Evolutionary conservation across 495 filamentous ascomycete species (phyloP), one percentile per base, ranked within the genome.

Genomic region (Rostrohypoxylon terebratum): DNA sequence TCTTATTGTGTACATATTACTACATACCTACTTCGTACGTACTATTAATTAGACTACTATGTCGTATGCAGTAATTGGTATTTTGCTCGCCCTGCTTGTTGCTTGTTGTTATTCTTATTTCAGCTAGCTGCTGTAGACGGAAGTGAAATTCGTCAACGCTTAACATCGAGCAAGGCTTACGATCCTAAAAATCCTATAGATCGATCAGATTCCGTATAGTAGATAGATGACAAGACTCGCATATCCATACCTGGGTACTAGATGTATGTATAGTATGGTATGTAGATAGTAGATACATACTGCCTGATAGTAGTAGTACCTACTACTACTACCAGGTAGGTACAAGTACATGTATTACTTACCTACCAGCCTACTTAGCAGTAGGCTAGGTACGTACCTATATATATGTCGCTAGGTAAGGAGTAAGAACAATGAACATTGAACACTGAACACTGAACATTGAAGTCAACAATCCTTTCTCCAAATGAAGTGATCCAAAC

Each of bases 1-100:
- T 59, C 55, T 25, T 42, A 40, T 40, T 59, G 21, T 23, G 34
- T 45, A 45, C 42, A 45, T 45, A 28, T n/a, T n/a, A n/a, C n/a
- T n/a, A 45, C 42, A 18, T 55, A 55, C 51, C 3, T 28, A 28
- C n/a, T n/a, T n/a, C n/a, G n/a, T n/a, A 28, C 28, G 28, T 28
- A 5, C 28, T 28, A 28, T 28, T 28, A 28, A 3, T 5, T 28
- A 28, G 28, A 28, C 28, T 28, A n/a, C n/a, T n/a, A n/a, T n/a
- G n/a, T n/a, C n/a, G n/a, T n/a, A n/a, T n/a, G n/a, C n/a, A n/a
- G n/a, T n/a, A 28, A 28, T 28, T 28, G 28, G 28, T 55, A 55
- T 34, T 36, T 20, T 55, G 14, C 34, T 55, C 51, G 55, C 55
- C 36, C 42, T 59, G 18, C 14, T 5, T 4, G 28, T 5, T 1